A percentile compares a stretch with the other conserved stretches of the same genome.
These are phyloP conservation scores for Trichophyton verrucosum DNA, from an alignment of 2,329 filamentous ascomycete species.

Conservation along the genomic window DNA sequence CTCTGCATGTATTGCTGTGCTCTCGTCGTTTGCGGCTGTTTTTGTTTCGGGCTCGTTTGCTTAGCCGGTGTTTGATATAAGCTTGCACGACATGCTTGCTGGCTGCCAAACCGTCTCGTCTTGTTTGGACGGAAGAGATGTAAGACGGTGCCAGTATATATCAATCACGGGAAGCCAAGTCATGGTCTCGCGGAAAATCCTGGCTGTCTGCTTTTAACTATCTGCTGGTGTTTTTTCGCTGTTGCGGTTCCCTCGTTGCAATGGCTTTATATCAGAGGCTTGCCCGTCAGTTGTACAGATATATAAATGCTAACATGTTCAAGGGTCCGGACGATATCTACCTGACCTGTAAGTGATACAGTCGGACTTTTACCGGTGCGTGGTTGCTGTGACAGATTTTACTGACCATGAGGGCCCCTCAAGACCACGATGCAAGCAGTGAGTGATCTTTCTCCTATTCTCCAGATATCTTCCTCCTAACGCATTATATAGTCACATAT, in stretches of 20 bases:
- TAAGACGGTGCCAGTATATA: background rate
- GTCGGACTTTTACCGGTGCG: background rate
- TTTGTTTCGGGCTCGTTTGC: background rate
- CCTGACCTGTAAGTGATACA: slow-evolving; percentile 51
- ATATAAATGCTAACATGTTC: slow-evolving; percentile 14
- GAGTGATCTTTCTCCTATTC: slow-evolving; percentile 22
- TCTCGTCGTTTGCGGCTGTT: background rate
- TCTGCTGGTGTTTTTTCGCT: background rate
- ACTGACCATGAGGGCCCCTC: background rate
- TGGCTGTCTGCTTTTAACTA: background rate
- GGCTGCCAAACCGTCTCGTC: background rate
- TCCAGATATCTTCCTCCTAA: background rate
- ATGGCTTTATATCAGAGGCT: background rate
- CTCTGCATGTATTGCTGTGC: slow-evolving; percentile 2
- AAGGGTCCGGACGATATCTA: slow-evolving; percentile 54
- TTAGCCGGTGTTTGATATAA: background rate
- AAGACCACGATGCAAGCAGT: slow-evolving; percentile 56
- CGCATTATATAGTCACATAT: slow-evolving; percentile 57
- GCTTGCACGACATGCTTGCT: slow-evolving; percentile 1
- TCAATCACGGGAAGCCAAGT: background rate
- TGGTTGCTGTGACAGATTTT: background rate
- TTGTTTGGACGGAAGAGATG: background rate
- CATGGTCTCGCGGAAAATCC: background rate
- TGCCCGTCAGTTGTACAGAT: background rate
- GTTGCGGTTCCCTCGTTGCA: background rate